Evolutionary conservation across 345 rosid genomes (phyloP), one percentile per base, ranked within the genome.

Genomic region (Arabis alpina): DNA sequence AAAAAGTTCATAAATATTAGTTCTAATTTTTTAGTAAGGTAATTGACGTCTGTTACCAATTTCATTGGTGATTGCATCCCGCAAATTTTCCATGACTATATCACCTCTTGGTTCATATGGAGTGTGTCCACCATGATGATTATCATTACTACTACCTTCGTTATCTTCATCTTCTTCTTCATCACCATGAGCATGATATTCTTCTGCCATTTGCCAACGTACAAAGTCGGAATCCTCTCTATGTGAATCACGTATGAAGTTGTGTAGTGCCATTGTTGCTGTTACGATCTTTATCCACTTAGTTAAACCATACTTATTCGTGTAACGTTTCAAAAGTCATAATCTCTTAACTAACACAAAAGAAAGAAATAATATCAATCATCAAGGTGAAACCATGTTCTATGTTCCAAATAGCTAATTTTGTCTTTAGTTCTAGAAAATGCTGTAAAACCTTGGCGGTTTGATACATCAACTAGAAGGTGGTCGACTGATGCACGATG

Each of bases 1-100:
- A 19, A 19, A 19, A 19, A 19, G 1, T 19, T 19, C 23, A 19
- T 19, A 19, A 19, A 19, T 19, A 19, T 19, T 19, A 19, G 23
- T 19, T 19, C 23, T 19, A 19, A 19, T 19, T 19, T 19, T 8
- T 55, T 40, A 62, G 80, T 83, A 60, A 7, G 51, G 51, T 43
- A 60, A 3, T 19, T 19, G 23, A 3, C 40, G 51, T 8, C 8
- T 2, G 25, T 24, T 60, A 42, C 15, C 8, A 58, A 10, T 3
- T 12, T 40, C 63, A 23, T 9, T 23, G 2, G 63, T 58, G 6
- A 58, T 42, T 2, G 4, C 25, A 1, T 60, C 37, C 42, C 8
- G 9, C 51, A 60, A 13, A 0, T 0, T 0, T 60, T 43, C 24
- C 24, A 43, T 60, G 3, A 9, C 51, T 42, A 24, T 25, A 27